phyloP scores from a whole-genome alignment of 306 rosid species.

The Gastrolobium villosum region DNA sequence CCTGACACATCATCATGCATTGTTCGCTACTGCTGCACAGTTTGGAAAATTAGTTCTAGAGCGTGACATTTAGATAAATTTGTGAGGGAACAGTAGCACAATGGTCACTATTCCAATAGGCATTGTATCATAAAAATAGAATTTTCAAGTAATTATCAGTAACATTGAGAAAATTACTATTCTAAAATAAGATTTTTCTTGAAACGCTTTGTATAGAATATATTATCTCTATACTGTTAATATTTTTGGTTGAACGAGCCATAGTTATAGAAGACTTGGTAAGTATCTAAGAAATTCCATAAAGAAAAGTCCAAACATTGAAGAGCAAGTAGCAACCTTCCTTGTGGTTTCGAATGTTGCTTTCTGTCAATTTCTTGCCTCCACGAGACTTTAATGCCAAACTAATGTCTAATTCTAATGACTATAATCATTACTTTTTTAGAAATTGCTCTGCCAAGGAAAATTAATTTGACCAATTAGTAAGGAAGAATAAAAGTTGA shows the following conservation, averaged over 20 bases:
- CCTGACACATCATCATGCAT: too few species aligned
- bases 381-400: background rate
- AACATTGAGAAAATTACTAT: background rate
- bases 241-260: conserved; percentile 11
- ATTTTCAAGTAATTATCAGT: background rate
- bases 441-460: too few species aligned
- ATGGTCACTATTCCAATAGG: too few species aligned
- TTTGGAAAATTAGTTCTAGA: too few species aligned
- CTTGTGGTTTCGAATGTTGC: background rate
- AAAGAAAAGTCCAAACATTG: conserved; percentile 19
- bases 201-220: background rate
- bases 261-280: background rate
- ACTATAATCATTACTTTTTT: too few species aligned
- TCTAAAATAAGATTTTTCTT: background rate
- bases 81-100: too few species aligned
- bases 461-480: too few species aligned
- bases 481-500: too few species aligned
- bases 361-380: background rate
- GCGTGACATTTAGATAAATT: too few species aligned
- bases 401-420: too few species aligned
- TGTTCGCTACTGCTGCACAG: too few species aligned
- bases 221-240: background rate
- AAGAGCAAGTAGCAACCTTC: background rate
- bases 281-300: conserved; percentile 5
- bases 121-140: background rate